Evolutionary conservation across 108 stramenopile genomes (phyloP), one percentile per base, ranked within the genome.

Genomic region (Cyclotella cryptica): DNA sequence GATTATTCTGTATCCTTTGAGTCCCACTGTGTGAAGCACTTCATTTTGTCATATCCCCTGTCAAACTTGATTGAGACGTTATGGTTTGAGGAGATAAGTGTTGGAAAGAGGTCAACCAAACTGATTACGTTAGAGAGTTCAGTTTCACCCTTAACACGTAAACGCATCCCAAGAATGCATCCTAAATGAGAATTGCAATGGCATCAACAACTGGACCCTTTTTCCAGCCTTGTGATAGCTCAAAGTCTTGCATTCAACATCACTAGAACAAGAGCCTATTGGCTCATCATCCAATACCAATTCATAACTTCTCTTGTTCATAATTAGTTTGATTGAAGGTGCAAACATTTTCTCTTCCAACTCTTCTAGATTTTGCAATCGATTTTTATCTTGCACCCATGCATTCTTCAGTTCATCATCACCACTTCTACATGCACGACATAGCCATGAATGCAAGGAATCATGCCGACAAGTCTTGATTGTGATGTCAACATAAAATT

Each of bases 261-360:
- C 47, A 49, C 15, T n/a, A n/a, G 47, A 17, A 3, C 18, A n/a
- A 17, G 47, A 49, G 18, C 47, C 47, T n/a, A 49, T n/a, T 3
- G 9, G n/a, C n/a, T 49, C 47, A 49, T 49, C 47, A 49, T 49
- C 9, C 15, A 49, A n/a, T 3, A 49, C 47, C 15, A n/a, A 3
- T n/a, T 49, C 47, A n/a, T 9, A 3, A 49, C 47, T n/a, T n/a
- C n/a, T 49, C 47, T 49, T 49, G 1, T 49, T 49, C 18, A 49
- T 17, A 17, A 49, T 17, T 7, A 49, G 15, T 17, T 17, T n/a
- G n/a, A 49, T n/a, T 17, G 47, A 7, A n/a, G 47, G 47, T n/a
- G 47, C 47, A 49, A 7, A 49, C 47, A 49, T 49, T n/a, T n/a
- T n/a, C 47, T 49, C 47, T n/a, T 49, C 47, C 47, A 49, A n/a